These are phyloP conservation scores for Anacardium occidentale DNA, from an alignment of 345 rosid species.

Conservation along the genomic window DNA sequence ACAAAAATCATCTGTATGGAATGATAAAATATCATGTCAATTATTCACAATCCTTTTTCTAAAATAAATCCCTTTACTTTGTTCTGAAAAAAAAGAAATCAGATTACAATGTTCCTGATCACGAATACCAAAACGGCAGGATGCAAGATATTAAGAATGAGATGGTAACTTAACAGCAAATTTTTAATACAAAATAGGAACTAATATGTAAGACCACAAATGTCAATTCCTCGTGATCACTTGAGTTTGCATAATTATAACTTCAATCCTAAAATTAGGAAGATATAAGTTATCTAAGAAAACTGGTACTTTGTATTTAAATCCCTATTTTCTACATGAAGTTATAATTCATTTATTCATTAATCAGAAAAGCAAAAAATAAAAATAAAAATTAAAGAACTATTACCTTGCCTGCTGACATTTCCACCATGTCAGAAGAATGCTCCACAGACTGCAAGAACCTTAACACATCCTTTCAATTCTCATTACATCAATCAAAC, in stretches of 20 bases:
- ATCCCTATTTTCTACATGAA: background rate
- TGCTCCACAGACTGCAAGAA: slow-evolving; percentile 83
- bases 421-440: slow-evolving; percentile 69
- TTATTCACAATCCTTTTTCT: background rate
- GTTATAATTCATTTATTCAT: slow-evolving; percentile 8
- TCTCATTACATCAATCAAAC: slow-evolving; percentile 73
- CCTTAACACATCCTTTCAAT: slow-evolving; percentile 86
- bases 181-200: background rate
- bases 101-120: background rate
- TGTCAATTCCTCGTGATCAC: background rate
- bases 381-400: slow-evolving; percentile 34
- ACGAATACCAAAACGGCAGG: background rate
- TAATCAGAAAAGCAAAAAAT: slow-evolving; percentile 11
- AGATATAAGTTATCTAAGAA: background rate
- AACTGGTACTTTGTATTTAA: background rate
- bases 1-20: background rate
- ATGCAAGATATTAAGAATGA: background rate
- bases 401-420: slow-evolving; percentile 90
- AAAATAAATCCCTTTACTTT: background rate
- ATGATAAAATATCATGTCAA: background rate
- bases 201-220: background rate
- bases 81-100: background rate
- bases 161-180: background rate
- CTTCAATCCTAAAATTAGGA: background rate
- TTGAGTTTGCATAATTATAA: background rate